These are phyloP conservation scores for Dictyostelium purpureum DNA, from an alignment of 78 protist genomes.

Conservation along the genomic window DNA sequence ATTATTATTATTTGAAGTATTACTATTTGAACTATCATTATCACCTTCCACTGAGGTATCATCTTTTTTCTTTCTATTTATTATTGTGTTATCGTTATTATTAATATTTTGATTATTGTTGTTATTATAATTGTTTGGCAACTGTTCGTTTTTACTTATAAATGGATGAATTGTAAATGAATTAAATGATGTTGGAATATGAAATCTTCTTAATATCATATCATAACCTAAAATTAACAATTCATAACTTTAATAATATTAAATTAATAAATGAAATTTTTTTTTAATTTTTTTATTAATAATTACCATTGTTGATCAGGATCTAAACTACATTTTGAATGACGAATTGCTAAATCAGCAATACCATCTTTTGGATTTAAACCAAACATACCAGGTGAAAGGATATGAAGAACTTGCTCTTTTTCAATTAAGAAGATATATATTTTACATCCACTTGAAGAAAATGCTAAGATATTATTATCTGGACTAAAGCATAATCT, in stretches of 20 bases:
- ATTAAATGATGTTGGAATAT: constrained; percentile 7
- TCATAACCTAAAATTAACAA: constrained; percentile 65
- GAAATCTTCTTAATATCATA: constrained; percentile 64
- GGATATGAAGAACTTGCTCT: constrained; percentile 11
- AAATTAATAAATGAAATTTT: neutral
- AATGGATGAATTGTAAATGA: constrained; percentile 48
- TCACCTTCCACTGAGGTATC: neutral
- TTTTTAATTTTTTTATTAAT: neutral
- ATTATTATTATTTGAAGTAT: neutral
- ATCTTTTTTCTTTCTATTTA: neutral
- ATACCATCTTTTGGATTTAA: constrained; percentile 65
- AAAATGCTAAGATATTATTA: constrained; percentile 45
- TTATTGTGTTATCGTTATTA: neutral
- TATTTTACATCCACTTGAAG: constrained; percentile 64
- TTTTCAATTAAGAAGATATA: constrained; percentile 32
- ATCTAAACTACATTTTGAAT: constrained; percentile 38
- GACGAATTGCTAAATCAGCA: constrained; percentile 46
- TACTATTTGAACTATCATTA: neutral
- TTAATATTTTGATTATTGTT: neutral
- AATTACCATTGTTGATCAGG: constrained; percentile 20
- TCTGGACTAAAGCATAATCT: constrained; percentile 66
- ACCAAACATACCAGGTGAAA: constrained; percentile 47
- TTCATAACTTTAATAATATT: neutral
- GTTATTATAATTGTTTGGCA: constrained; percentile 2
- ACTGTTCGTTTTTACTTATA: neutral